Evolutionary conservation across 2,329 filamentous ascomycete species (phyloP).

Genomic region (Hypoxylon sp.): DNA sequence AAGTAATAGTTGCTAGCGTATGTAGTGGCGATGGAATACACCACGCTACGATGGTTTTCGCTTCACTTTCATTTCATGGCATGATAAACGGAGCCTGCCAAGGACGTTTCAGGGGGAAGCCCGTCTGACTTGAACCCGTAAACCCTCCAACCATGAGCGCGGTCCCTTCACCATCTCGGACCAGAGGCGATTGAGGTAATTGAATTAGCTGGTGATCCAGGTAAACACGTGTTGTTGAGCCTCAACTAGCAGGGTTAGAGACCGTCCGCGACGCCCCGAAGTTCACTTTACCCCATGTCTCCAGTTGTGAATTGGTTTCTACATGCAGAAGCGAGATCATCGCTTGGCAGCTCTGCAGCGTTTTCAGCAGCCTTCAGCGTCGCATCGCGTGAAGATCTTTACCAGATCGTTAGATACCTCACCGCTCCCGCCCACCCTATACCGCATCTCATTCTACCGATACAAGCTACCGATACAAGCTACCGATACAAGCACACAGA

Average conservation of each 20-base stretch:
- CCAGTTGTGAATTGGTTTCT: slow-evolving; percentile 32
- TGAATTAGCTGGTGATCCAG: slow-evolving; percentile 14
- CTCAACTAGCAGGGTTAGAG: slow-evolving; percentile 34
- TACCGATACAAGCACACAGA: neutral
- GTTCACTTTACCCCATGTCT: slow-evolving; percentile 12
- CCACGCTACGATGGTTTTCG: slow-evolving; percentile 25
- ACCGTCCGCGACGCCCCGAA: slow-evolving; percentile 22
- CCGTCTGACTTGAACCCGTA: slow-evolving; percentile 40
- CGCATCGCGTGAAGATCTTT: slow-evolving; percentile 43
- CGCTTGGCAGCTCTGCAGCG: slow-evolving; percentile 30
- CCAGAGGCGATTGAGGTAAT: slow-evolving; percentile 15
- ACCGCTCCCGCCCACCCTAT: slow-evolving; percentile 31
- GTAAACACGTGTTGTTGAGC: slow-evolving; percentile 44
- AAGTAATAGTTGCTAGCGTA: neutral
- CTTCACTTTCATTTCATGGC: slow-evolving; percentile 18
- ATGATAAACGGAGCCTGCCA: slow-evolving; percentile 32
- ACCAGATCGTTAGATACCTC: slow-evolving; percentile 32
- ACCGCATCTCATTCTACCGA: slow-evolving; percentile 22
- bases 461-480: slow-evolving; percentile 1
- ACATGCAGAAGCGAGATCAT: slow-evolving; percentile 46
- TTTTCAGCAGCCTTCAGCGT: slow-evolving; percentile 34
- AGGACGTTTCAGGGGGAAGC: slow-evolving; percentile 38
- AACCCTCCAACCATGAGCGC: slow-evolving; percentile 41
- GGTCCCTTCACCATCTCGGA: slow-evolving; percentile 37
- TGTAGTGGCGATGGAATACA: slow-evolving; percentile 22